Base-by-base conservation (phyloP, 495 filamentous ascomycete genomes). In the Daldinia caldariorum region DNA sequence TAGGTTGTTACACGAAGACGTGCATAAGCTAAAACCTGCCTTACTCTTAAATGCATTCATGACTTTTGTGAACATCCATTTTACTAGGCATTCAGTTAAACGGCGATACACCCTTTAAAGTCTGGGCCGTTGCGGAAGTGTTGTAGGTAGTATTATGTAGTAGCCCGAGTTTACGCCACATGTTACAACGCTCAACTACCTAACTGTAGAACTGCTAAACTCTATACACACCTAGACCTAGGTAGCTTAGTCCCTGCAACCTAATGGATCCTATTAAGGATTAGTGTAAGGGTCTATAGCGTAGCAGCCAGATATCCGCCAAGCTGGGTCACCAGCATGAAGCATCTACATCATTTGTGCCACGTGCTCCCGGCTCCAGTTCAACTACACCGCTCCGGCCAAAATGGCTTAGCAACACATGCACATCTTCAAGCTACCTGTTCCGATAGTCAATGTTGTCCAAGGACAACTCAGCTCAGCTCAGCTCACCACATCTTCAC, bases 311-410 rank as follows among this genome's bases (percentile, higher is more conserved):
- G 34, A 35, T 10, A 10, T 35, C 6, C 6, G 34, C 34, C 34
- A 35, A 35, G 9, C 20, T 22, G 43, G 43, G 18, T 20, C 18
- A 22, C 8, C 18, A 12, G 43, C 43, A 47, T 47, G 43, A 18
- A 47, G 43, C 9, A 47, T 47, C 16, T 47, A 22, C 43, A 18
- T 47, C 43, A 47, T 47, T 47, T 47, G 43, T 47, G 43, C 43
- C 43, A 47, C 43, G 43, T 47, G 43, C 43, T 47, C 16, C 20
- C 7, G 20, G 43, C 43, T 47, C 16, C 43, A 8, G 18, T 20
- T 22, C 43, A 4, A 47, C 43, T 4, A 47, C 43, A 47, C 43
- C 43, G 43, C 43, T 47, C 18, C 2, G 43, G 10, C 43, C 18
- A 20, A 12, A 47, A 12, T 47, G 20, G 8, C 2, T 20, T 18